phyloP scores from a whole-genome alignment of 495 filamentous ascomycete genomes.

The Evansstolkia leycettana region DNA sequence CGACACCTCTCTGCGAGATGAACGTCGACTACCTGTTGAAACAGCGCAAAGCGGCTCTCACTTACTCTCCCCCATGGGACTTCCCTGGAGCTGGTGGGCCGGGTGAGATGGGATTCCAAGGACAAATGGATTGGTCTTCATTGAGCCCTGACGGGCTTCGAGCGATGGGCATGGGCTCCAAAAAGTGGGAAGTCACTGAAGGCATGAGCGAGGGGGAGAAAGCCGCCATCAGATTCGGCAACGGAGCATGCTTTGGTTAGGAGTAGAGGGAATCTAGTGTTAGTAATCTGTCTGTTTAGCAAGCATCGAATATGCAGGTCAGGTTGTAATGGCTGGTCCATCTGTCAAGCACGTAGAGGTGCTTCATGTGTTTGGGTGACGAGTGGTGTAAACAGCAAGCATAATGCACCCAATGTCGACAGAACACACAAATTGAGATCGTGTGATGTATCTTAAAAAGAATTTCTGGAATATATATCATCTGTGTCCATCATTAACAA shows the following conservation, averaged over 20 bases:
- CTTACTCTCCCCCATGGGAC: constrained; percentile 42
- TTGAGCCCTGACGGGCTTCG: constrained; percentile 35
- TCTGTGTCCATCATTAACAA: too few species aligned
- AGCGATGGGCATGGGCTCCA: constrained; percentile 45
- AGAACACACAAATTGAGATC: too few species aligned
- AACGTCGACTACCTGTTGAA: constrained; percentile 58
- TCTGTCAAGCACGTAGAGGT: too few species aligned
- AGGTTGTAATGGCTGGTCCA: too few species aligned
- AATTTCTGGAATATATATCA: too few species aligned
- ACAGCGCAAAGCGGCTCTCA: constrained; percentile 46
- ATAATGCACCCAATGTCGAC: too few species aligned
- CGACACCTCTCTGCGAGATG: constrained; percentile 63
- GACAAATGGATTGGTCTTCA: constrained; percentile 25
- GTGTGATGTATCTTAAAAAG: too few species aligned
- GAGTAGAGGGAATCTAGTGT: too few species aligned
- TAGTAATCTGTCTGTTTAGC: background rate
- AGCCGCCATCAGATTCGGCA: constrained; percentile 44
- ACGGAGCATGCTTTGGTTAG: constrained; percentile 36
- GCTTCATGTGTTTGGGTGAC: too few species aligned
- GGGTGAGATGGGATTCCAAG: constrained; percentile 31
- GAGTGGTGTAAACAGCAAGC: too few species aligned
- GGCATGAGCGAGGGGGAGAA: constrained; percentile 42
- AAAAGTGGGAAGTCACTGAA: constrained; percentile 34
- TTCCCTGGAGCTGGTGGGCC: constrained; percentile 45
- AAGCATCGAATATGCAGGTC: constrained; percentile 1